Conservation (phyloP, 129 eudicot species). For the Centaurea solstitialis region DNA sequence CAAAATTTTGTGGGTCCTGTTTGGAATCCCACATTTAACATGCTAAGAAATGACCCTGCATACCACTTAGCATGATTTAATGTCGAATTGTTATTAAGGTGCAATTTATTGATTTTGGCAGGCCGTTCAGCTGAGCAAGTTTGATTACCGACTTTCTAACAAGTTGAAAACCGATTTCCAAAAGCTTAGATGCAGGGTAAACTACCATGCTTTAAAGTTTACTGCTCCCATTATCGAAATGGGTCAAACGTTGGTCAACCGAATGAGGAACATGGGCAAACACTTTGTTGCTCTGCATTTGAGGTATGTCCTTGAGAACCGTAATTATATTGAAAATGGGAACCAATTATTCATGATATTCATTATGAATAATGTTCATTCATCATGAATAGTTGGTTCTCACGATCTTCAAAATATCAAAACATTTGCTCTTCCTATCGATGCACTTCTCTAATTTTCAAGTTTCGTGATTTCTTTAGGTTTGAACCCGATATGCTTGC, state of each 20-base stretch:
- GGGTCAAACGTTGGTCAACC: constrained; percentile 69
- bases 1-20: neutral
- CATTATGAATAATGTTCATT: neutral
- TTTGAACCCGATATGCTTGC: constrained; percentile 98
- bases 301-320: constrained; percentile 45
- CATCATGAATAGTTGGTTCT: neutral
- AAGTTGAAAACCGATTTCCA: constrained; percentile 61
- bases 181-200: constrained; percentile 86
- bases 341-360: neutral
- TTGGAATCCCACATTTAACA: neutral
- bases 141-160: constrained; percentile 86
- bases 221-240: constrained; percentile 67
- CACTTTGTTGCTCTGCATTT: constrained; percentile 78
- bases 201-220: constrained; percentile 80
- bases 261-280: constrained; percentile 68
- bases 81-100: no score
- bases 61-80: no score
- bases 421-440: no score
- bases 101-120: constrained; percentile 27
- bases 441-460: neutral
- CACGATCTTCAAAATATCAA: neutral
- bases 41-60: neutral
- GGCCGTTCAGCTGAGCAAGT: constrained; percentile 88
- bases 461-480: constrained; percentile 35
- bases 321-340: neutral